Evolutionary conservation across 768 basidiomycete species (phyloP).

Genomic region (Suillus variegatus): DNA sequence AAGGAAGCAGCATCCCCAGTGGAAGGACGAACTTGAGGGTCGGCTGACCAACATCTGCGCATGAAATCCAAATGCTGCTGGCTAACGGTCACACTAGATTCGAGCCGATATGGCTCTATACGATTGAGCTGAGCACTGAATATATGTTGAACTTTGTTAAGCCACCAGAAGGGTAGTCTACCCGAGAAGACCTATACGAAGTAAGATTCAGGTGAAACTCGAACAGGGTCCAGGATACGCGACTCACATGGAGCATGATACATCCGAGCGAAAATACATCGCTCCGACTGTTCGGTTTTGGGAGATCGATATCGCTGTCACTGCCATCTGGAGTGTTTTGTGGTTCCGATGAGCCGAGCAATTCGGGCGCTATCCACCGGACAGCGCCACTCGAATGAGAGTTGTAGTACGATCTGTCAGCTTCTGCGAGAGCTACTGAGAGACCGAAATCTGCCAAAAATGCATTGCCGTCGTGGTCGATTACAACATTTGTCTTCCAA

Average conservation of each 20-base stretch:
- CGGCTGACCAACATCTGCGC: background rate
- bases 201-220: background rate
- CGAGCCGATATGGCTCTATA: background rate
- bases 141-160: background rate
- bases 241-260: constrained; percentile 1
- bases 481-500: constrained; percentile 1
- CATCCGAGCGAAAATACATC: constrained; percentile 3
- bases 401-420: background rate
- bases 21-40: background rate
- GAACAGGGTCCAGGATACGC: background rate
- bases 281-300: background rate
- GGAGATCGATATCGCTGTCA: background rate
- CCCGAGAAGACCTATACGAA: background rate
- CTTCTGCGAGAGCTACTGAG: background rate
- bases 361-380: constrained; percentile 2
- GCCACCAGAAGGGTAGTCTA: constrained; percentile 1
- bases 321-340: background rate
- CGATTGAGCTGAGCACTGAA: background rate
- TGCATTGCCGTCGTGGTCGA: background rate
- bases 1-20: background rate
- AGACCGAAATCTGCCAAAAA: constrained; percentile 2
- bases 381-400: background rate
- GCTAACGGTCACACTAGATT: background rate
- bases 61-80: background rate
- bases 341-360: background rate